Base-by-base conservation (phyloP, 257 asterid genomes). In the Nemophila menziesii region DNA sequence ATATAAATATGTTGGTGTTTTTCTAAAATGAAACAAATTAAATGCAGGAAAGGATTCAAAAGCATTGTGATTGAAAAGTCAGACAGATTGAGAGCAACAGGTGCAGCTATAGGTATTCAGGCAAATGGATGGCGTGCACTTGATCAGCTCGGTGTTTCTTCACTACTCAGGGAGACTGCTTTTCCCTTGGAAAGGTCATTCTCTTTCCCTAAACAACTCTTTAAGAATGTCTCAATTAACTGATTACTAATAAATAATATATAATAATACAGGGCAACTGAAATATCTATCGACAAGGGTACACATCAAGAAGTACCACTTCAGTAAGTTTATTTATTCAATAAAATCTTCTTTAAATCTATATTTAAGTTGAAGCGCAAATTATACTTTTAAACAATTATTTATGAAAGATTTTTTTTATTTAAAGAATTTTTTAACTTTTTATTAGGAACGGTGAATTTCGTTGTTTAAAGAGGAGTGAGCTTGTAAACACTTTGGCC, bases 111-210 rank as follows among this genome's bases (percentile, higher is more conserved):
- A 14, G 65, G 59, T 12, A 20, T 69, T 44, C n/a, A 21, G 3
- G 20, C 50, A 11, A 69, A 69, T 40, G 76, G 76, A 10, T 69
- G 76, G 76, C 51, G 65, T 40, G 76, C 76, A 37, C 62, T 69
- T 19, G 71, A 56, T 20, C 63, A 69, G 56, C 72, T 69, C 34
- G 72, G 76, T 3, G 65, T 69, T 3, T 64, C 53, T 21, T 7
- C 45, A 5, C 45, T 40, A 16, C 69, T 69, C 3, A 39, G 76
- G 49, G 44, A 41, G 13, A 46, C 49, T 38, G 62, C 72, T 20
- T 11, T 48, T 51, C 53, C 49, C 14, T 12, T 69, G 29, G 55
- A 52, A 3, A 39, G 65, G 76, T 69, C 14, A 1, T 8, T 43
- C 2, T 13, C 51, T 11, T 10, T 20, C 16, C 9, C 9, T 9